phyloP scores from a whole-genome alignment of 2,329 filamentous ascomycete species.

The Fusarium musae region DNA sequence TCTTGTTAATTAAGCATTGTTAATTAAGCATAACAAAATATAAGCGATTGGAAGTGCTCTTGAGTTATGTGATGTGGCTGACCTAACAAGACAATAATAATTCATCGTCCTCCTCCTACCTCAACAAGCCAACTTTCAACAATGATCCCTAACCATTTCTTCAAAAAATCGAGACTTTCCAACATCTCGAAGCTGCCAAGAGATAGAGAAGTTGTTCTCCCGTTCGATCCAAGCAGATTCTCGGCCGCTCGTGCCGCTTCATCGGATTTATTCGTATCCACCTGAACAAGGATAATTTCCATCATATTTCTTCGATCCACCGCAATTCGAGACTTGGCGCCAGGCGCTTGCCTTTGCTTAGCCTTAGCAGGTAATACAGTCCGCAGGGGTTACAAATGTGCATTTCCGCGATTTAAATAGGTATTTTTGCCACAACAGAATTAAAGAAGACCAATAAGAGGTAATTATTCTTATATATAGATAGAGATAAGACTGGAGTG shows the following conservation, averaged over 20 bases:
- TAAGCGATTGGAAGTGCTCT: not conserved
- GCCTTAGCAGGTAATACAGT: not conserved
- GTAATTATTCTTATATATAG: too few species aligned
- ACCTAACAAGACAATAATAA: not conserved
- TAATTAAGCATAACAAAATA: conserved; percentile 10
- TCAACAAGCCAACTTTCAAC: not conserved
- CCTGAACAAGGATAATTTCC: conserved; percentile 22
- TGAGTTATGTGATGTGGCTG: conserved; percentile 11
- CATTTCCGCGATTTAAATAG: too few species aligned
- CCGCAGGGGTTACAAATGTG: too few species aligned
- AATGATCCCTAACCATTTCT: not conserved
- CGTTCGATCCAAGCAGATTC: not conserved
- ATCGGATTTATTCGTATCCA: conserved; percentile 12
- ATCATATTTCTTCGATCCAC: conserved; percentile 17
- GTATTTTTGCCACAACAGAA: too few species aligned
- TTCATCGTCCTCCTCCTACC: not conserved
- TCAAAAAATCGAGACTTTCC: not conserved
- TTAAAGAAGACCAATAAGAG: too few species aligned
- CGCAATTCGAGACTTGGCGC: conserved; percentile 28
- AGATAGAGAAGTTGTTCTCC: not conserved
- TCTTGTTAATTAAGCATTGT: conserved; percentile 6
- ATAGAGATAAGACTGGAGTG: too few species aligned
- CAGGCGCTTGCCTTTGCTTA: conserved; percentile 9
- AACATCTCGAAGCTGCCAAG: not conserved
- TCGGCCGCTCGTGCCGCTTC: conserved; percentile 2